phyloP scores from a whole-genome alignment of 1,139 yeast species.

The Hyphopichia burtonii region DNA sequence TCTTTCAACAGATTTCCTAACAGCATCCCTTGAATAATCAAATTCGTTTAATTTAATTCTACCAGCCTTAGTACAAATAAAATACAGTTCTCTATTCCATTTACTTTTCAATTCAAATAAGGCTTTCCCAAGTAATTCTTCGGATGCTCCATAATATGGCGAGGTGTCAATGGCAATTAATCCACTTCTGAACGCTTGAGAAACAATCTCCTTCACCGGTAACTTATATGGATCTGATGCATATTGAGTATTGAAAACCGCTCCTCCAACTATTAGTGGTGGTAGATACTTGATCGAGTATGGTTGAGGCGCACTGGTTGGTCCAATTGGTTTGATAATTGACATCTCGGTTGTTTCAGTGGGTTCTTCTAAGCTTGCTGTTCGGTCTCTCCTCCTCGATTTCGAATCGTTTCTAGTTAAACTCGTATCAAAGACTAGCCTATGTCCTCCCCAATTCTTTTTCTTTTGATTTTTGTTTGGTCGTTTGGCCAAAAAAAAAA shows the following conservation, averaged over 20 bases:
- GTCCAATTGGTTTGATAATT: slow-evolving; percentile 14
- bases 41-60: slow-evolving; percentile 66
- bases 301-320: slow-evolving; percentile 15
- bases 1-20: slow-evolving; percentile 62
- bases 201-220: slow-evolving; percentile 57
- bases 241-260: slow-evolving; percentile 79
- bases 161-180: slow-evolving; percentile 83
- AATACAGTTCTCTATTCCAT: slow-evolving; percentile 60
- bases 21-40: slow-evolving; percentile 65
- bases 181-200: slow-evolving; percentile 63
- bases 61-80: slow-evolving; percentile 86
- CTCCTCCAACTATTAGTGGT: slow-evolving; percentile 78
- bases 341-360: not conserved
- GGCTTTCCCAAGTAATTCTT: slow-evolving; percentile 68
- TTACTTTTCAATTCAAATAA: slow-evolving; percentile 41
- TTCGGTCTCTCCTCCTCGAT: too few relatives aligned
- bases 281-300: slow-evolving; percentile 41
- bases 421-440: too few relatives aligned
- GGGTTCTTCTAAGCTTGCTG: too few relatives aligned
- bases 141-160: slow-evolving; percentile 92
- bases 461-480: too few relatives aligned
- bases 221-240: slow-evolving; percentile 60
- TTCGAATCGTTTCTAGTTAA: too few relatives aligned
- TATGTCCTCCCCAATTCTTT: too few relatives aligned
- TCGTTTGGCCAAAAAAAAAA: too few relatives aligned